A percentile compares a stretch with the other conserved stretches of the same genome.
Evolutionary conservation across 495 filamentous ascomycete genomes (phyloP).

Genomic region (Aspergillus baeticus): DNA sequence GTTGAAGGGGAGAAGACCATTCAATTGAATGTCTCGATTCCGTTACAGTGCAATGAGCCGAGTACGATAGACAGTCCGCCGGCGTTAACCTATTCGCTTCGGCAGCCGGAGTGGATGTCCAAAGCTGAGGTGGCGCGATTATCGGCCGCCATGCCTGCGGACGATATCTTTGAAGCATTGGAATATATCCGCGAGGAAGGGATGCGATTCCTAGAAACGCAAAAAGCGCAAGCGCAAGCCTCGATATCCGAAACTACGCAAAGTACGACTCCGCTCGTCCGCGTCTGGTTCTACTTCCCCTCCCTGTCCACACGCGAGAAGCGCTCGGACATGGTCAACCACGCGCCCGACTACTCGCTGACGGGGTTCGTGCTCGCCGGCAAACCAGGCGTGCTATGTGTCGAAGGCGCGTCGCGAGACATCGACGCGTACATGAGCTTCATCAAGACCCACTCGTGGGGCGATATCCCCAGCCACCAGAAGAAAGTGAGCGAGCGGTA

Average conservation of each 20-base stretch:
- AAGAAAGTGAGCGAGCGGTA: slow-evolving; percentile 44
- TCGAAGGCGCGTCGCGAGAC: slow-evolving; percentile 32
- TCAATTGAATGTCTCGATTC: slow-evolving; percentile 36
- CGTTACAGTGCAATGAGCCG: slow-evolving; percentile 23
- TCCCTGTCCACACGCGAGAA: slow-evolving; percentile 39
- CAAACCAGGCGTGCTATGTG: slow-evolving; percentile 40
- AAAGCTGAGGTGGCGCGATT: slow-evolving; percentile 35
- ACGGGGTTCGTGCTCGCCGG: slow-evolving; percentile 43
- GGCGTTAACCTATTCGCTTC: slow-evolving; percentile 29
- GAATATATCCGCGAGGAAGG: slow-evolving; percentile 33
- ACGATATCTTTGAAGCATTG: slow-evolving; percentile 34
- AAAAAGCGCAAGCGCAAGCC: slow-evolving; percentile 10
- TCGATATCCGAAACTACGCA: not conserved
- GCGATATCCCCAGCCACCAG: slow-evolving; percentile 43
- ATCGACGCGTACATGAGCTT: slow-evolving; percentile 44
- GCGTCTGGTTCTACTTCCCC: slow-evolving; percentile 45
- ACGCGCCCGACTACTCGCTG: slow-evolving; percentile 32
- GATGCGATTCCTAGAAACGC: slow-evolving; percentile 25
- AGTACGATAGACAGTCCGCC: slow-evolving; percentile 27
- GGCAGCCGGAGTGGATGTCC: slow-evolving; percentile 44
- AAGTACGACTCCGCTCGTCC: slow-evolving; percentile 20
- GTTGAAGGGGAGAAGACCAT: slow-evolving; percentile 26
- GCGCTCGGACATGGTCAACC: slow-evolving; percentile 38
- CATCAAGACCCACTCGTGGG: slow-evolving; percentile 46
- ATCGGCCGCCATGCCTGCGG: slow-evolving; percentile 26